A percentile compares a stretch with the other conserved stretches of the same genome.
Evolutionary conservation across 2,329 filamentous ascomycete species (phyloP).

Genomic region (Cercospora sp.): DNA sequence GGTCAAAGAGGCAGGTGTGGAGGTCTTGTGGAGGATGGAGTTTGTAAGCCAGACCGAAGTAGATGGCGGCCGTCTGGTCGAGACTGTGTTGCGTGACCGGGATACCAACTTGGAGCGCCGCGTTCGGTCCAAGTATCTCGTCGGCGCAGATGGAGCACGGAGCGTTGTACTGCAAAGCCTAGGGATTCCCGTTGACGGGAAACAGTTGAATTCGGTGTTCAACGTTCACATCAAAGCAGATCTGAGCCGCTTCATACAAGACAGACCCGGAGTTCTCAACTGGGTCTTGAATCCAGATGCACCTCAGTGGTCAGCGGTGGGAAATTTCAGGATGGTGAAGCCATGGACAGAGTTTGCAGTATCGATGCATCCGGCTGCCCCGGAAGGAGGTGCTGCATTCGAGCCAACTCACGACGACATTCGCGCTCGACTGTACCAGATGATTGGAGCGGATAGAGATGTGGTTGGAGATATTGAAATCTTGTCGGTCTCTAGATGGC

Average conservation of each 20-base stretch:
- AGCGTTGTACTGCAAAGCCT: constrained; percentile 36
- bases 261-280: constrained; percentile 57
- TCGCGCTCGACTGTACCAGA: background rate
- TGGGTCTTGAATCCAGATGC: constrained; percentile 55
- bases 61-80: background rate
- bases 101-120: background rate
- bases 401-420: constrained; percentile 50
- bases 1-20: background rate
- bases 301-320: constrained; percentile 51
- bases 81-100: background rate
- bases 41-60: background rate
- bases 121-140: background rate
- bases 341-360: constrained; percentile 62
- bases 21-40: background rate
- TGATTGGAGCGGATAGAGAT: constrained; percentile 54
- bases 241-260: constrained; percentile 40
- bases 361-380: constrained; percentile 38
- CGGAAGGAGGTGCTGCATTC: constrained; percentile 35
- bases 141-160: background rate
- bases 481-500: constrained; percentile 46
- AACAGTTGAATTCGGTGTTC: constrained; percentile 34
- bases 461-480: constrained; percentile 43
- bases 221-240: constrained; percentile 52
- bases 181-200: constrained; percentile 48
- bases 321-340: constrained; percentile 58